Conservation (phyloP, 257 asterid genomes). For the Mitragyna speciosa region DNA sequence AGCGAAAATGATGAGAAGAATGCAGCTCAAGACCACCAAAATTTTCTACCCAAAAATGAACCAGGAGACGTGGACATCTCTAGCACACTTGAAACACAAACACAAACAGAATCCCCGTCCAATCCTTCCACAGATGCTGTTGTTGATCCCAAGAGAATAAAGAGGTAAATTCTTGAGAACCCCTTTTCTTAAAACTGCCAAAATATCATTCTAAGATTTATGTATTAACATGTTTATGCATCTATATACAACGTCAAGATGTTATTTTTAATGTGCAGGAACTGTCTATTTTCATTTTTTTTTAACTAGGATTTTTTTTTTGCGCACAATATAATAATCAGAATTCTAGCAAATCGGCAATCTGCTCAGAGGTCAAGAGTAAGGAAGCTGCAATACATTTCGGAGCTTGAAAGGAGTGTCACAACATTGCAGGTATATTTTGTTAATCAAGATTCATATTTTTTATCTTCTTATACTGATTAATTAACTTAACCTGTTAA, state of each 20-base stretch:
- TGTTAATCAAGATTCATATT: neutral
- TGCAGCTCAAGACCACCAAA: constrained; percentile 15
- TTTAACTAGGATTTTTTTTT: neutral
- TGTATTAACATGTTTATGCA: neutral
- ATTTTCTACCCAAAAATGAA: constrained; percentile 57
- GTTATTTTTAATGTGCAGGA: neutral
- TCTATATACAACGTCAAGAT: neutral
- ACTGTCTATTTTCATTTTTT: neutral
- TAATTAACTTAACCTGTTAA: neutral
- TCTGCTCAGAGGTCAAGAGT: constrained; percentile 97
- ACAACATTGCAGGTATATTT: constrained; percentile 63
- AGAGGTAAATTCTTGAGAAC: constrained; percentile 47
- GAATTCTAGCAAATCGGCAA: constrained; percentile 89
- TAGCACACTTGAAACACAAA: constrained; percentile 19
- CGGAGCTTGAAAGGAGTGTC: constrained; percentile 93
- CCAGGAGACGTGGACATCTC: constrained; percentile 54
- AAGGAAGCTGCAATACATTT: constrained; percentile 83
- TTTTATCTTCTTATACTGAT: neutral
- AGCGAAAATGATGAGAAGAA: constrained; percentile 49
- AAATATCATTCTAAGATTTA: too few species aligned
- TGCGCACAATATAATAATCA: constrained; percentile 22
- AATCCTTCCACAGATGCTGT: constrained; percentile 31
- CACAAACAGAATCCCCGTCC: neutral
- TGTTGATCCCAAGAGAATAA: constrained; percentile 80
- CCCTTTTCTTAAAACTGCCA: constrained; percentile 9